Base-by-base conservation (phyloP, 2,329 filamentous ascomycete species). In the Fusarium phyllophilum region DNA sequence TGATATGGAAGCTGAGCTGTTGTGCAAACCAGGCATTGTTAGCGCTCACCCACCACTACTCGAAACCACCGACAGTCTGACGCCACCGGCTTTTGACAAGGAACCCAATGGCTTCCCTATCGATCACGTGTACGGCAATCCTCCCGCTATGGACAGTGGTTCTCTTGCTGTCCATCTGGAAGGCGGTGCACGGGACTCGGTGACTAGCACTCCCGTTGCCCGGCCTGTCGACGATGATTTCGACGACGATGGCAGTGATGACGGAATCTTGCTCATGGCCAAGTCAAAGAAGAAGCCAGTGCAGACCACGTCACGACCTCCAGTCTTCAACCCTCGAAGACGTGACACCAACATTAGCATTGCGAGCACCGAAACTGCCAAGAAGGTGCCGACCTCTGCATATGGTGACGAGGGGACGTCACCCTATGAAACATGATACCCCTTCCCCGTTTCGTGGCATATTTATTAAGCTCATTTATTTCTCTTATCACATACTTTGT, bases 281-380 rank as follows among this genome's bases (percentile, higher is more conserved):
- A 87, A 85, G 78, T 71, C 85, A 1, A 88, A 84, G 78, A 89
- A 85, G 78, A 84, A 84, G 66, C 79, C 81, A 29, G 70, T 73
- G 12, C 71, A 76, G 34, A 65, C 62, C 44, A 24, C 75, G 36
- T 58, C 63, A 38, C 58, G 70, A 65, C 41, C 75, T 68, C 56
- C 81, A 20, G 81, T 80, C 36, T 83, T 83, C 58, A 82, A 82
- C 51, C 81, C 85, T 6, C 83, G 82, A 68, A 84, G 89, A 64
- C 86, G 90, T 38, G 88, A 89, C 73, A 91, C 89, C 61, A 89
- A 90, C 74, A 88, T 87, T 3, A 90, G 88, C 73, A 87, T 89
- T 34, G 88, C 86, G 38, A 91, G 89, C 77, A 90, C 88, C 3
- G 90, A 91, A 75, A 92, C 90, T 48, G 90, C 90, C 44, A 91